phyloP scores from a whole-genome alignment of 163 green algal genomes.

The Scenedesmus sp. region DNA sequence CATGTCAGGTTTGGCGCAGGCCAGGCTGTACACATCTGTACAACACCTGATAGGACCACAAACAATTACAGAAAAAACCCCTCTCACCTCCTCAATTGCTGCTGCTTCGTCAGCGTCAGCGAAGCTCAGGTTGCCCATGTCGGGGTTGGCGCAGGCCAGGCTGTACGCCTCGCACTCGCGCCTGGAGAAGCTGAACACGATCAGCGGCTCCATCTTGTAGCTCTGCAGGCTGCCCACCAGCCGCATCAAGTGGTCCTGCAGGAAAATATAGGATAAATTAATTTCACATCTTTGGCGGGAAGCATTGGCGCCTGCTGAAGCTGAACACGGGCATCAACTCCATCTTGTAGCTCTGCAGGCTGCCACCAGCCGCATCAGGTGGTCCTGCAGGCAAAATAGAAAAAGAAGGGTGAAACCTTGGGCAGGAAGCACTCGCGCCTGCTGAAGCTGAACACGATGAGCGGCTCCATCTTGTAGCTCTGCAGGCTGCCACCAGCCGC shows the following conservation, averaged over 20 bases:
- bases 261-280: not conserved
- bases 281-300: too few species aligned
- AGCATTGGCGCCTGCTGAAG: slow-evolving; percentile 83
- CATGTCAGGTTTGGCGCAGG: slow-evolving; percentile 35
- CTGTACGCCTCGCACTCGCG: slow-evolving; percentile 86
- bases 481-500: slow-evolving; percentile 68
- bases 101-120: slow-evolving; percentile 86
- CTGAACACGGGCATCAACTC: slow-evolving; percentile 90
- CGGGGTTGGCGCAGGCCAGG: slow-evolving; percentile 39
- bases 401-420: slow-evolving; percentile 37
- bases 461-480: slow-evolving; percentile 68
- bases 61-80: not conserved
- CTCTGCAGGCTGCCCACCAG: slow-evolving; percentile 76
- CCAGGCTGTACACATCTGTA: slow-evolving; percentile 57
- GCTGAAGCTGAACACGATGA: slow-evolving; percentile 93
- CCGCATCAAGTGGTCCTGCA: slow-evolving; percentile 54
- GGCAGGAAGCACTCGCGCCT: slow-evolving; percentile 71
- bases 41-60: not conserved
- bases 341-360: slow-evolving; percentile 71
- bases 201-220: slow-evolving; percentile 79
- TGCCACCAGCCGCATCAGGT: slow-evolving; percentile 53
- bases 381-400: slow-evolving; percentile 15
- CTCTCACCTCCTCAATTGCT: slow-evolving; percentile 76
- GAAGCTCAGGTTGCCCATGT: slow-evolving; percentile 81
- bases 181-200: slow-evolving; percentile 91